phyloP scores from a whole-genome alignment of 345 rosid species.

The Populus ilicifolia region DNA sequence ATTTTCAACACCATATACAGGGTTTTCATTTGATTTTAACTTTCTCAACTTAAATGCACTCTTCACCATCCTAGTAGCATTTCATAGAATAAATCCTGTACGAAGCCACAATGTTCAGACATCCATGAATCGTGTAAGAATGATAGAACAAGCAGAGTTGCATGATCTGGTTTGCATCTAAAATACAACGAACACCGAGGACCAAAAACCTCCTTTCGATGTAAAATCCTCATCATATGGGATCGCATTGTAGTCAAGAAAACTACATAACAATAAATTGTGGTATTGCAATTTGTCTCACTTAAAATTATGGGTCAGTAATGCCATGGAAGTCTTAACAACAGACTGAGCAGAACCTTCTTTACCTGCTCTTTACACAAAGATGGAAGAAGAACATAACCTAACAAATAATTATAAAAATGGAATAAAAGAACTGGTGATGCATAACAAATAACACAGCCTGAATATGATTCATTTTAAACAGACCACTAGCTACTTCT shows the following conservation, averaged over 20 bases:
- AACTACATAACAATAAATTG: neutral
- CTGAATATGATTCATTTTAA: slow-evolving; percentile 10
- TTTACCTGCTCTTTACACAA: slow-evolving; percentile 6
- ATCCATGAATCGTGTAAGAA: neutral
- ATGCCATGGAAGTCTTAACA: neutral
- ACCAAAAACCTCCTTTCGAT: neutral
- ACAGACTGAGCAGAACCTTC: neutral
- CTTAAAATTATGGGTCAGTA: neutral
- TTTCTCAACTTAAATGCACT: neutral
- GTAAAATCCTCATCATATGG: neutral
- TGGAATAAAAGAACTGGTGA: neutral
- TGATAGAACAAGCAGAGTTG: neutral
- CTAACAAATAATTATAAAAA: neutral
- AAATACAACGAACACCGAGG: neutral
- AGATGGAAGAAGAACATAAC: neutral
- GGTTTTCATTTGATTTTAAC: neutral
- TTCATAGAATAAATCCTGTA: neutral
- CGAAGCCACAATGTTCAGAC: neutral
- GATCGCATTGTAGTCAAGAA: neutral
- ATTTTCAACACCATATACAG: neutral
- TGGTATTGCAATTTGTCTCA: neutral
- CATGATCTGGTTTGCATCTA: neutral
- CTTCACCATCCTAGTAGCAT: neutral
- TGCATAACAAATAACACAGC: slow-evolving; percentile 1
- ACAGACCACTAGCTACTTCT: slow-evolving; percentile 19